Percentiles rank a stretch among this genome's conserved stretches.
Conservation (phyloP, 2,329 filamentous ascomycete genomes). For the Plectosphaerella sp. region DNA sequence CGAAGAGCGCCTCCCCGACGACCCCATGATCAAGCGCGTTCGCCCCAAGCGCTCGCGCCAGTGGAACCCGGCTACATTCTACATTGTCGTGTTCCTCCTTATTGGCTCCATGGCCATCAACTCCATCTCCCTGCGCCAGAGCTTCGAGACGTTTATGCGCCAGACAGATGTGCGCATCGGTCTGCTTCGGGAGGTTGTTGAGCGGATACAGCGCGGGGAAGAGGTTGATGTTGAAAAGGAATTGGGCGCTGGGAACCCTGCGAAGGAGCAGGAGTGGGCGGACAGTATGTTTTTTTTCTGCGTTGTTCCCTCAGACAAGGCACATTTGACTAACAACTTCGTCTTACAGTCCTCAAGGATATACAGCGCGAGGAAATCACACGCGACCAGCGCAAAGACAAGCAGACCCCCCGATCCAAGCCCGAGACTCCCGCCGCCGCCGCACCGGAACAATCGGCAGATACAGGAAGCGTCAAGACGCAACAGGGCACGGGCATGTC, state of each 20-base stretch:
- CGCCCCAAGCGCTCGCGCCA: conserved; percentile 50
- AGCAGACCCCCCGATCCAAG: conserved; percentile 15
- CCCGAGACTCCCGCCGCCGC: not conserved
- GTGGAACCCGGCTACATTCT: conserved; percentile 81
- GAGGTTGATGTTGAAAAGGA: conserved; percentile 80
- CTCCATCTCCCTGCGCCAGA: conserved; percentile 75
- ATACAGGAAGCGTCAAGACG: conserved; percentile 15
- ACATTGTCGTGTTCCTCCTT: conserved; percentile 75
- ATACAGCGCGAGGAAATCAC: conserved; percentile 59
- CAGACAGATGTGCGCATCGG: conserved; percentile 76
- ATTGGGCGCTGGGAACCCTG: conserved; percentile 72
- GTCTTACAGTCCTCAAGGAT: conserved; percentile 53
- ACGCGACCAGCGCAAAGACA: conserved; percentile 41
- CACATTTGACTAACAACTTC: conserved; percentile 12
- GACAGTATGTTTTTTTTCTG: conserved; percentile 55
- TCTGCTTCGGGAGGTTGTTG: conserved; percentile 69
- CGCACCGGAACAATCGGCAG: conserved; percentile 3
- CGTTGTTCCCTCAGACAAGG: too few relatives aligned
- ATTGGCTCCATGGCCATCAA: conserved; percentile 97
- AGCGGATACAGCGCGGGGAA: conserved; percentile 65
- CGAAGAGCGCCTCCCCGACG: conserved; percentile 26
- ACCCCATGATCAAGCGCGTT: conserved; percentile 21
- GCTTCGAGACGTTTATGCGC: conserved; percentile 67
- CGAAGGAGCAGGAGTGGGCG: conserved; percentile 81
- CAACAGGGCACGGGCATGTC: conserved; percentile 26